Conservation (phyloP, 2,329 filamentous ascomycete species). For the Hirsutella rhossiliensis region DNA sequence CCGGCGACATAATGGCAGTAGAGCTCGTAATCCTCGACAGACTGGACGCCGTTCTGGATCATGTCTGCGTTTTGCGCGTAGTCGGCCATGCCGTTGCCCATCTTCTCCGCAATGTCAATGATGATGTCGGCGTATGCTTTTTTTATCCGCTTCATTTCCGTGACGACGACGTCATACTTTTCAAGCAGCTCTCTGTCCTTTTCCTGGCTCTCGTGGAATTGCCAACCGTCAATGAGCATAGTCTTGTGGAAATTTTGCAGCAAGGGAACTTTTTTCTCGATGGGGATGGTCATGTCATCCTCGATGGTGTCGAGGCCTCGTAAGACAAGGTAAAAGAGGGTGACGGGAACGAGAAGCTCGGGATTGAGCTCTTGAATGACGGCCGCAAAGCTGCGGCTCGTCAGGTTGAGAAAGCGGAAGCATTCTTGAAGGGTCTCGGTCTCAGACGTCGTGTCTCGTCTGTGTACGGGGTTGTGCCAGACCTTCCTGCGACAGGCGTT, state of each 20-base stretch:
- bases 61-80: constrained; percentile 77
- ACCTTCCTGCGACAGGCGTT: constrained; percentile 56
- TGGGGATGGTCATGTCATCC: constrained; percentile 88
- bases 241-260: constrained; percentile 71
- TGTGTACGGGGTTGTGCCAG: constrained; percentile 91
- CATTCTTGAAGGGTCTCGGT: constrained; percentile 63
- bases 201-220: constrained; percentile 77
- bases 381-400: constrained; percentile 82
- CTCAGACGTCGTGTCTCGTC: constrained; percentile 67
- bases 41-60: constrained; percentile 69
- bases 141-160: constrained; percentile 83
- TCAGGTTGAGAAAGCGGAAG: constrained; percentile 75
- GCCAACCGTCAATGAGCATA: constrained; percentile 81
- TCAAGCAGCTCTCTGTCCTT: constrained; percentile 89
- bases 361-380: constrained; percentile 95
- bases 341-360: constrained; percentile 79
- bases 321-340: constrained; percentile 85
- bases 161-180: constrained; percentile 78
- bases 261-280: constrained; percentile 73
- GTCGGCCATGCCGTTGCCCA: constrained; percentile 98
- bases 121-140: constrained; percentile 75
- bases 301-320: constrained; percentile 96
- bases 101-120: constrained; percentile 81
- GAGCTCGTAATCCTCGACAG: constrained; percentile 79
- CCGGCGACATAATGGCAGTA: constrained; percentile 99